Base-by-base conservation (phyloP, 1,284 basidiomycete species). In the Wolfiporia cocos region DNA sequence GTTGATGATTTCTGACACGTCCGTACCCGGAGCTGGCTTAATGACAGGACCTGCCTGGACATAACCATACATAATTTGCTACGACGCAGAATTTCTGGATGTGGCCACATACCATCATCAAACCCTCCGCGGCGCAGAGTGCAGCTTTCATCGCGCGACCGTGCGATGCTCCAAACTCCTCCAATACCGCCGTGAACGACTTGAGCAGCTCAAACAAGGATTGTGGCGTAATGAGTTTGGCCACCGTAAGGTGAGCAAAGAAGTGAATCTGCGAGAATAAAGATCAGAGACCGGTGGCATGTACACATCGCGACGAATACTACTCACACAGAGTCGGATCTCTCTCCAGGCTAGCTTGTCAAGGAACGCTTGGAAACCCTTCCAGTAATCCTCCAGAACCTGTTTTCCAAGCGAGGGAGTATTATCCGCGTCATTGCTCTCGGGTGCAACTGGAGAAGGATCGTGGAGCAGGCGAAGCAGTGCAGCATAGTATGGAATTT, bases 271-370 rank as follows among this genome's bases (percentile, higher is more conserved):
- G 15, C 18, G 19, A n/a, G n/a, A n/a, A n/a, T n/a, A n/a, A n/a
- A n/a, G n/a, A n/a, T n/a, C n/a, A n/a, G n/a, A n/a, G n/a, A n/a
- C 2, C 14, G 54, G 7, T 31, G 15, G 28, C 30, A 17, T 36
- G 21, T 20, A 36, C 5, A 20, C 19, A 17, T 22, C 11, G 4
- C 42, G 50, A 18, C 51, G 44, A 37, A 21, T 11, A 28, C 44
- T 19, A 72, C 89, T 62, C 58, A 94, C 92, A 52, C 83, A 86
- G 53, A 92, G 71, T 43, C 92, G 75, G 29, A 86, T 84, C 51
- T 92, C 86, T 54, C 90, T 74, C 93, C 92, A 96, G 44, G 86
- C 79, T 18, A 92, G 67, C 50, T 86, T 86, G 64, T 94, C 91
- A 22, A 95, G 70, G 58, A 83, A 89, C 2, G 76, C 72, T 53